Base-by-base conservation (phyloP, 345 rosid genomes). In the Turritis glabra region DNA sequence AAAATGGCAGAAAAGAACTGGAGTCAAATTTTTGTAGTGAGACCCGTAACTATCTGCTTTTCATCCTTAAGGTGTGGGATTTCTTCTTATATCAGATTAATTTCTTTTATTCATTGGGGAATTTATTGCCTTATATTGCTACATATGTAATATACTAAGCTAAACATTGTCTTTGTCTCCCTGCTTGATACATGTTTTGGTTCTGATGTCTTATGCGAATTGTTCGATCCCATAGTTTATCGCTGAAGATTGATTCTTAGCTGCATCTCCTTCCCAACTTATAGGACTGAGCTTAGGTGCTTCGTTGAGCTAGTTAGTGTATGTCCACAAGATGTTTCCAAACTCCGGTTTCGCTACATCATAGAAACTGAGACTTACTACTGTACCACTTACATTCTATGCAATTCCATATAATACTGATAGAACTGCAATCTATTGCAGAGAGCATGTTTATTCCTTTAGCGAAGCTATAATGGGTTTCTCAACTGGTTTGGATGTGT, bases 391-490 rank as follows among this genome's bases (percentile, higher is more conserved):
- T 75, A 41, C 41, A 63, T 64, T 67, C 40, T 65, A 37, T 37
- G 53, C 41, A 32, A 68, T 73, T 57, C 30, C 51, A 51, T 78
- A 64, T 51, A 26, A 79, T 25, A 56, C 55, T 68, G 48, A 70
- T 50, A 46, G 57, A 63, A 61, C 57, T 66, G 54, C 53, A 53
- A 70, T 80, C 54, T 78, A 21, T 74, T 84, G 85, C 96, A 94
- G 98, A 92, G 82, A 83, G 84, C 79, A 71, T 79, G 74, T 82
- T 72, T 86, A 84, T 84, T 82, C 88, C 46, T 84, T 94, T 68
- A 77, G 80, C 80, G 65, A 77, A 32, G 80, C 84, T 43, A 37
- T 73, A 25, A 74, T 33, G 81, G 79, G 84, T 80, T 80, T 87
- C 61, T 87, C 96, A 65, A 74, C 67, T 43, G 78, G 82, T 75